Conservation (phyloP, 2,329 filamentous ascomycete genomes). For the Mollisia scopiformis region DNA sequence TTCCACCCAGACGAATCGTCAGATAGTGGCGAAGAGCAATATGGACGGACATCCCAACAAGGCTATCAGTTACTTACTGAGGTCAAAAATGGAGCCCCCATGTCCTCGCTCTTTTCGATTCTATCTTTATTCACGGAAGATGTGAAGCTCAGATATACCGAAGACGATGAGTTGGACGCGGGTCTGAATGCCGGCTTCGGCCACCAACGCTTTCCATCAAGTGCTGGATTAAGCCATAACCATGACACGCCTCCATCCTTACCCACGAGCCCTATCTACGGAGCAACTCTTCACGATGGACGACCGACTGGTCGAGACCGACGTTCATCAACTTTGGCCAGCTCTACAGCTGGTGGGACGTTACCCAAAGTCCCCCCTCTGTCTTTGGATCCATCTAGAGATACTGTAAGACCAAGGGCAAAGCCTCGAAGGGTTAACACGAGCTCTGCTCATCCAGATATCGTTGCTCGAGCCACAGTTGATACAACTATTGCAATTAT, state of each 20-base stretch:
- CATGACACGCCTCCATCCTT: constrained; percentile 37
- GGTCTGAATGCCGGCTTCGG: constrained; percentile 39
- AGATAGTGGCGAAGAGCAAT: constrained; percentile 70
- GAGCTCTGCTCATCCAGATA: constrained; percentile 91
- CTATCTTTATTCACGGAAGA: constrained; percentile 97
- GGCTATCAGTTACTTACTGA: constrained; percentile 95
- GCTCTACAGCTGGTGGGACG: constrained; percentile 38
- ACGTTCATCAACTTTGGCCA: constrained; percentile 32
- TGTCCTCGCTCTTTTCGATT: constrained; percentile 98
- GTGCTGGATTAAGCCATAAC: constrained; percentile 30
- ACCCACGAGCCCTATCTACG: constrained; percentile 36
- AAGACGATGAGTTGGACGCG: constrained; percentile 50
- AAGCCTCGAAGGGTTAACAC: constrained; percentile 50
- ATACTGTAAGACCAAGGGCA: constrained; percentile 29
- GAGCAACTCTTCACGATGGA: constrained; percentile 27
- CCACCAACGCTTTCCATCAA: constrained; percentile 29
- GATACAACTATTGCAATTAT: constrained; percentile 99
- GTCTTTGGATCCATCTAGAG: constrained; percentile 59
- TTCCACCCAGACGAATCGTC: constrained; percentile 50
- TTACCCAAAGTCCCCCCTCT: constrained; percentile 74
- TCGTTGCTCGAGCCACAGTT: constrained; percentile 92
- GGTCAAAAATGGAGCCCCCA: constrained; percentile 95
- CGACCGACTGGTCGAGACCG: constrained; percentile 59
- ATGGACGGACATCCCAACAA: constrained; percentile 66
- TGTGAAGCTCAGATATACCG: constrained; percentile 74